Base-by-base conservation (phyloP, 441 rosid genomes). In the Pelargonium cotyledonis region DNA sequence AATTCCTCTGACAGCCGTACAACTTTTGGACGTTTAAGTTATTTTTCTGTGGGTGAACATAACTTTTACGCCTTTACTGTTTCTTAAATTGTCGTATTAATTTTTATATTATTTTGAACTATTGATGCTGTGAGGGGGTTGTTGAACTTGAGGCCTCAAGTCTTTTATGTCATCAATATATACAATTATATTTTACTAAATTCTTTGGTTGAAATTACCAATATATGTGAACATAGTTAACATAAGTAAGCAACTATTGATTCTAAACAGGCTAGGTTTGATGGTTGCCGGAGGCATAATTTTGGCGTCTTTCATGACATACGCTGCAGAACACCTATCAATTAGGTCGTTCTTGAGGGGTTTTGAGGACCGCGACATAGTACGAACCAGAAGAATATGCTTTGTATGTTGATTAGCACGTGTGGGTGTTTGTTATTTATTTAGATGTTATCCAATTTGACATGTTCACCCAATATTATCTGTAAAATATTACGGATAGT, bases 281-380 rank as follows among this genome's bases (percentile, higher is more conserved):
- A 92, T 88, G 91, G 86, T 84, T 68, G 90, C 70, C 0, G 97
- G 90, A 76, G 96, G 92, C 70, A 71, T 90, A n/a, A 73, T 88
- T 73, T 74, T 95, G 75, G 95, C 89, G 53, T 87, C 97, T 55
- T 88, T 85, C 84, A 95, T 94, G 97, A 87, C 97, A 67, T 86
- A 91, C 72, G 94, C 94, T 53, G 70, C 96, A 0, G 94, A 88
- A 85, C 90, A 85, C 73, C 97, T 95, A 5, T 87, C 92, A 3
- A 67, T 85, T 31, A 78, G 80, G 70, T 86, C 90, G 44, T 92
- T 86, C 76, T 74, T 85, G 68, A 84, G 75, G 81, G 95, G 97
- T 66, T 77, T 85, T 41, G 92, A 87, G 78, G 95, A 91, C 61
- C 73, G 84, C 47, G 90, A 87, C 77, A 70, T 76, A 26, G 68